Evolutionary conservation across 2,329 filamentous ascomycete genomes (phyloP).

Genomic region (Cercospora sp.): DNA sequence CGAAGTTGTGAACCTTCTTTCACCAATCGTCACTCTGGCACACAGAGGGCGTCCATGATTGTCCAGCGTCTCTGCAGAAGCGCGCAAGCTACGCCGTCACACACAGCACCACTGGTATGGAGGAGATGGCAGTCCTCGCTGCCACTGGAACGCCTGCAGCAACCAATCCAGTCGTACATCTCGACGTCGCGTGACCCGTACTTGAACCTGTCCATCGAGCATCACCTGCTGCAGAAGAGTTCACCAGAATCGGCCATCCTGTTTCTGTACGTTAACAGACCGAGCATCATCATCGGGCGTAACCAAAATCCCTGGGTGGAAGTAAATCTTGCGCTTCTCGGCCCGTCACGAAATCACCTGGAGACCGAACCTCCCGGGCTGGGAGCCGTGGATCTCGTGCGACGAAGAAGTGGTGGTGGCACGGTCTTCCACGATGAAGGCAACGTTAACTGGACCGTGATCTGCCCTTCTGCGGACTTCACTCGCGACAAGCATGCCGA

Average conservation of each 20-base stretch:
- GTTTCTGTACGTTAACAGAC: conserved; percentile 84
- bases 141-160: conserved; percentile 27
- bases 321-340: conserved; percentile 69
- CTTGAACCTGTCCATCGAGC: conserved; percentile 91
- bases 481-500: conserved; percentile 84
- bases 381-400: conserved; percentile 64
- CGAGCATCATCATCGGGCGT: conserved; percentile 85
- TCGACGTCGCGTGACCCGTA: conserved; percentile 68
- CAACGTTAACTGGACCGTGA: conserved; percentile 94
- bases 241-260: conserved; percentile 72
- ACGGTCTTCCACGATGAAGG: conserved; percentile 91
- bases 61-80: conserved; percentile 30
- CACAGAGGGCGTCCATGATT: conserved; percentile 34
- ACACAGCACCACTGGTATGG: conserved; percentile 15
- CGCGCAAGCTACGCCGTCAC: conserved; percentile 16
- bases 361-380: conserved; percentile 43
- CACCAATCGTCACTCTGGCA: conserved; percentile 19
- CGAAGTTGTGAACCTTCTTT: conserved; percentile 7
- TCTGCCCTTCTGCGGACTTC: conserved; percentile 74
- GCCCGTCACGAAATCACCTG: conserved; percentile 41
- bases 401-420: conserved; percentile 83
- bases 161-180: conserved; percentile 49
- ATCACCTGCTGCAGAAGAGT: conserved; percentile 77
- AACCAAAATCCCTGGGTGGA: conserved; percentile 99
- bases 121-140: conserved; percentile 32